A percentile compares a stretch with the other conserved stretches of the same genome.
Conservation (phyloP, 1,284 basidiomycete species). For the Pseudomicrostroma phylloplanum region DNA sequence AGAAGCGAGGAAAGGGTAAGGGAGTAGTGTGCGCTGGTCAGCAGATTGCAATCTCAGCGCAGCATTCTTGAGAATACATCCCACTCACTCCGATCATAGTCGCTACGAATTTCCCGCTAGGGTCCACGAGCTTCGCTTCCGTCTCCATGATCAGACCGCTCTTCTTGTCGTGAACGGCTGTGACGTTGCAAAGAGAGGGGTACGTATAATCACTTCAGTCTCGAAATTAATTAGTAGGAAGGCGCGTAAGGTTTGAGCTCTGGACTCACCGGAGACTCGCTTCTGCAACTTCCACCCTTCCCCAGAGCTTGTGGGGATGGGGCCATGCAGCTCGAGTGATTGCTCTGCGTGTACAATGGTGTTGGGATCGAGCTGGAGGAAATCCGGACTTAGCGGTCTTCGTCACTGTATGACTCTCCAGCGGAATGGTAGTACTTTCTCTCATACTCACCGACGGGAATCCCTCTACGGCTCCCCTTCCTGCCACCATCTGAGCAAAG, state of each 20-base stretch:
- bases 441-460: slow-evolving; percentile 21
- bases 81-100: slow-evolving; percentile 29
- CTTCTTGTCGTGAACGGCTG: slow-evolving; percentile 32
- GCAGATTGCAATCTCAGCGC: background rate
- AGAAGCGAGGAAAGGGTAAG: background rate
- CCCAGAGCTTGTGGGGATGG: slow-evolving; percentile 36
- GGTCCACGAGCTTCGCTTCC: slow-evolving; percentile 30
- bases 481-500: slow-evolving; percentile 41
- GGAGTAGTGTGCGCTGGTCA: background rate
- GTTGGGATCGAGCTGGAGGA: slow-evolving; percentile 45
- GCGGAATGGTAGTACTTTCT: background rate
- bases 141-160: slow-evolving; percentile 39
- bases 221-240: no score
- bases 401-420: no score
- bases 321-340: slow-evolving; percentile 47
- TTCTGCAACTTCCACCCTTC: slow-evolving; percentile 41
- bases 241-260: no score
- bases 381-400: no score
- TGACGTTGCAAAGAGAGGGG: background rate
- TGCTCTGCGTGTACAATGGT: slow-evolving; percentile 52
- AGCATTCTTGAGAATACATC: background rate
- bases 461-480: slow-evolving; percentile 23
- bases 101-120: slow-evolving; percentile 28
- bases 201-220: no score
- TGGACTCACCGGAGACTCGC: slow-evolving; percentile 19